Conservation (phyloP, 2,329 filamentous ascomycete species). For the Passalora sequoiae region DNA sequence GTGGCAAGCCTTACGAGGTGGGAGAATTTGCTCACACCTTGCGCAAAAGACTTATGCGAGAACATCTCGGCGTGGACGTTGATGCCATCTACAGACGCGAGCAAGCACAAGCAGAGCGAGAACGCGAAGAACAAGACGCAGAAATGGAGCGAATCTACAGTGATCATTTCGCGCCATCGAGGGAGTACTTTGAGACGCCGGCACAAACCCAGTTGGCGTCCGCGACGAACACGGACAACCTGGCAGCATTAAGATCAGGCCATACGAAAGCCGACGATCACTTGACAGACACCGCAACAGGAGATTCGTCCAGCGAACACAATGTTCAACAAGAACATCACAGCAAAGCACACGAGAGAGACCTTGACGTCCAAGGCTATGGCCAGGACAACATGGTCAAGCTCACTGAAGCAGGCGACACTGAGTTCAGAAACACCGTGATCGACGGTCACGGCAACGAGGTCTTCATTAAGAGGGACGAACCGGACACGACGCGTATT, state of each 20-base stretch:
- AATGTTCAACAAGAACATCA: constrained; percentile 10
- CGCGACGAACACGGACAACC: constrained; percentile 23
- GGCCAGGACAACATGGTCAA: constrained; percentile 67
- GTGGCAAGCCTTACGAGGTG: constrained; percentile 79
- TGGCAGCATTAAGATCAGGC: constrained; percentile 18
- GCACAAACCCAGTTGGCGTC: constrained; percentile 32
- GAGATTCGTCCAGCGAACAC: constrained; percentile 10
- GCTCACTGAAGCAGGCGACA: constrained; percentile 32
- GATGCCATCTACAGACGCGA: constrained; percentile 61
- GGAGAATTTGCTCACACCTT: constrained; percentile 89
- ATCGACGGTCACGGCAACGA: constrained; percentile 60
- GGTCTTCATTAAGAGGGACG: constrained; percentile 61
- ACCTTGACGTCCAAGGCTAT: constrained; percentile 71
- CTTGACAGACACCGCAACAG: constrained; percentile 16
- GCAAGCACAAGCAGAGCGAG: constrained; percentile 28
- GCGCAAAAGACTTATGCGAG: constrained; percentile 88
- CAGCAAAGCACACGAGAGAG: constrained; percentile 42
- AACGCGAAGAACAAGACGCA: constrained; percentile 55
- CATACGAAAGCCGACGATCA: constrained; percentile 17
- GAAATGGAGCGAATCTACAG: constrained; percentile 43
- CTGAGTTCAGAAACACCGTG: constrained; percentile 41
- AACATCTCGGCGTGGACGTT: constrained; percentile 92
- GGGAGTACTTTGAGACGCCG: constrained; percentile 31
- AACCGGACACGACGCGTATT: constrained; percentile 59
- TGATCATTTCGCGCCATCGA: constrained; percentile 13